Conservation (phyloP, 495 filamentous ascomycete species). For the Massariosphaeria phaeospora region DNA sequence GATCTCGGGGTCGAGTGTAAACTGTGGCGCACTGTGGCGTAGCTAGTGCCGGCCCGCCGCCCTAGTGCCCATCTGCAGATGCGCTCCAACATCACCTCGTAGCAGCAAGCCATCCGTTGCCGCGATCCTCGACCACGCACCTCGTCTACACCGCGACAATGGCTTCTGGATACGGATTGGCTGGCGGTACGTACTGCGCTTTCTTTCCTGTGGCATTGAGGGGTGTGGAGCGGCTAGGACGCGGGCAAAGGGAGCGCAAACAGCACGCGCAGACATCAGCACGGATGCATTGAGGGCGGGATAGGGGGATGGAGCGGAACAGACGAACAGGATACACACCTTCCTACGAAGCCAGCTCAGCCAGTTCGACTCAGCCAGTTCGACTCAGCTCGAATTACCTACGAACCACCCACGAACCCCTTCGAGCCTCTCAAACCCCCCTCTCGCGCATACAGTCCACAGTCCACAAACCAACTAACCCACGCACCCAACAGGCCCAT, state of each 20-base stretch:
- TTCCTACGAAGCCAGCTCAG: not conserved
- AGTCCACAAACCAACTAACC: not conserved
- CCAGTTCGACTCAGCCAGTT: not conserved
- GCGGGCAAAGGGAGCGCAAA: not conserved
- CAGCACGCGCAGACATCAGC: not conserved
- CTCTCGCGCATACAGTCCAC: not conserved
- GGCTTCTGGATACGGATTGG: constrained; percentile 28
- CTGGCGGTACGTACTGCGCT: constrained; percentile 19
- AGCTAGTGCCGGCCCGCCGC: too few relatives aligned
- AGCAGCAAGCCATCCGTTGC: too few relatives aligned
- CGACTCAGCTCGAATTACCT: not conserved
- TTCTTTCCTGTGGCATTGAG: not conserved
- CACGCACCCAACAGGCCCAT: constrained; percentile 54
- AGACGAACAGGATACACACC: not conserved
- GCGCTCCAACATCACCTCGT: too few relatives aligned
- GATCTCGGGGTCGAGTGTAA: too few relatives aligned
- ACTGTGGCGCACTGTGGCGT: too few relatives aligned
- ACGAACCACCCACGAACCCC: not conserved
- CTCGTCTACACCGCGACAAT: constrained; percentile 23
- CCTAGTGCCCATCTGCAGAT: too few relatives aligned
- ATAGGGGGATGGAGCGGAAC: not conserved
- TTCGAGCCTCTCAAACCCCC: not conserved
- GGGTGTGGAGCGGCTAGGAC: not conserved
- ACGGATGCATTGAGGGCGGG: not conserved
- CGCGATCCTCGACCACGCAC: too few relatives aligned